Evolutionary conservation across 163 green algal species (phyloP).

Genomic region (Scenedesmus sp.): DNA sequence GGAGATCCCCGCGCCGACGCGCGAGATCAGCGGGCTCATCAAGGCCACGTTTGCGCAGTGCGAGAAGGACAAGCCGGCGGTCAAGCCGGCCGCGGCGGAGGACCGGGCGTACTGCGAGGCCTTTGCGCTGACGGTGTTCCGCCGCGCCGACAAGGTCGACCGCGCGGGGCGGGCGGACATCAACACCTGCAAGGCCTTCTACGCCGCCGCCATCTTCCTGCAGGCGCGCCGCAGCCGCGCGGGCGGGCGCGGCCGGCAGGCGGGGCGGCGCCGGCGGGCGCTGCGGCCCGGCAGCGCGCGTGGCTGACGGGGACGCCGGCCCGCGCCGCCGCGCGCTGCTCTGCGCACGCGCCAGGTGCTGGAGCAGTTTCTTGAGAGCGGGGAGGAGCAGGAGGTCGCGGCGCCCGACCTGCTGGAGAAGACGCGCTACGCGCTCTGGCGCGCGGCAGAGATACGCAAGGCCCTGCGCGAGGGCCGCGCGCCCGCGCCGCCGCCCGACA

Average conservation of each 20-base stretch:
- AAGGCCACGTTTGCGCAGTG: conserved; percentile 65
- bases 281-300: no score
- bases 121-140: conserved; percentile 84
- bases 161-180: conserved; percentile 67
- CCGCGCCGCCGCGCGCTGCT: background rate
- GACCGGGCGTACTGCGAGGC: conserved; percentile 66
- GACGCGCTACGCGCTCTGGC: conserved; percentile 88
- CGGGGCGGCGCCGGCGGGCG: no score
- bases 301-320: no score
- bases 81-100: conserved; percentile 24
- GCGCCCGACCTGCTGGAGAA: conserved; percentile 77
- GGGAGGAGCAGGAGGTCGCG: conserved; percentile 49
- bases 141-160: conserved; percentile 80
- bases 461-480: conserved; percentile 80
- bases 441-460: conserved; percentile 89
- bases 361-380: conserved; percentile 78
- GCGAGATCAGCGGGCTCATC: conserved; percentile 64
- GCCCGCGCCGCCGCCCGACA: conserved; percentile 61
- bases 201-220: conserved; percentile 88
- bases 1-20: conserved; percentile 39
- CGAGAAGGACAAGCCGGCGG: conserved; percentile 64
- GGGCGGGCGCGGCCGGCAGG: background rate
- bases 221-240: conserved; percentile 59
- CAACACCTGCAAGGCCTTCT: conserved; percentile 84
- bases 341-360: conserved; percentile 64